These are phyloP conservation scores for Rhodotorula glutinis DNA, from an alignment of 1,284 basidiomycete genomes.

Conservation along the genomic window DNA sequence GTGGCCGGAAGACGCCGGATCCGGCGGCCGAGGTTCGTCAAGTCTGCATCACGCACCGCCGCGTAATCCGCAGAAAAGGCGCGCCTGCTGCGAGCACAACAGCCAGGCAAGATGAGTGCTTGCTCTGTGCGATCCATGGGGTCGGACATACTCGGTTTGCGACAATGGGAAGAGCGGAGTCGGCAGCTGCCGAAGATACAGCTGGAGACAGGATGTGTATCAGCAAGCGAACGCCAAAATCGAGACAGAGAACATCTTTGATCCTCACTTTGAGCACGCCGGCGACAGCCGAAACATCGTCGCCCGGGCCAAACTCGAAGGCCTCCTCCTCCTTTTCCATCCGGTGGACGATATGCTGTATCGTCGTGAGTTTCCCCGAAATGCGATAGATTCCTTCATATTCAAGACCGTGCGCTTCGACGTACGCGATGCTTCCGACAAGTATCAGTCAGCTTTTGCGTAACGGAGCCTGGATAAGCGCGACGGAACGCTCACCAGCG, in stretches of 20 bases:
- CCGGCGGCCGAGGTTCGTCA: conserved; percentile 67
- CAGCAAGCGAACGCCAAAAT: too few species aligned
- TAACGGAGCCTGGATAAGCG: neutral
- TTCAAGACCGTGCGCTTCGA: conserved; percentile 59
- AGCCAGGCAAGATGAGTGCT: too few species aligned
- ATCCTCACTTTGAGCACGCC: conserved; percentile 68
- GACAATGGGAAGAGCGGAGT: conserved; percentile 87
- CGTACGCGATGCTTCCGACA: conserved; percentile 29
- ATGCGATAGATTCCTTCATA: conserved; percentile 79
- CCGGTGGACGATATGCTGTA: conserved; percentile 69
- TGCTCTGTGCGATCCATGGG: too few species aligned
- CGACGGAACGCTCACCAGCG: conserved; percentile 38
- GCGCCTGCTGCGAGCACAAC: conserved; percentile 15
- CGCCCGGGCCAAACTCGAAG: conserved; percentile 71
- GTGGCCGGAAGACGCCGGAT: conserved; percentile 75
- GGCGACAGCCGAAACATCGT: conserved; percentile 86
- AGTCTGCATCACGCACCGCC: conserved; percentile 69
- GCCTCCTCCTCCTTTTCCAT: conserved; percentile 84
- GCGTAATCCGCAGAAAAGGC: conserved; percentile 22
- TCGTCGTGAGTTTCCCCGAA: conserved; percentile 23
- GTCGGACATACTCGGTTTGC: conserved; percentile 58
- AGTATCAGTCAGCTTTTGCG: neutral
- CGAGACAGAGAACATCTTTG: too few species aligned
- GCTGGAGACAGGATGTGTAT: conserved; percentile 49
- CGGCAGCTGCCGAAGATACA: conserved; percentile 86